phyloP scores from a whole-genome alignment of 768 basidiomycete genomes.

The Lepiota subincarnata region DNA sequence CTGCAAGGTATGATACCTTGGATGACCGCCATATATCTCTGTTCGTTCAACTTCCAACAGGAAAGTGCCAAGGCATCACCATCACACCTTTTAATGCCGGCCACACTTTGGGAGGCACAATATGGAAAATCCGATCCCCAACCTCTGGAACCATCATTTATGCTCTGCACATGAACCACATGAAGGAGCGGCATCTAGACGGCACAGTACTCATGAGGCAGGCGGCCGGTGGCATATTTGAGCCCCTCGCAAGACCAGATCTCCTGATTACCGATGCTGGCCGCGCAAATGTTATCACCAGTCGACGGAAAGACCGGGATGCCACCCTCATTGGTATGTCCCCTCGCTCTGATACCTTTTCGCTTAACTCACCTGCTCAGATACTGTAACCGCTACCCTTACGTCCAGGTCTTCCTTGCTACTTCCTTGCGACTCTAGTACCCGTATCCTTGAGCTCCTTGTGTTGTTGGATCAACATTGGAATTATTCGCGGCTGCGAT shows the following conservation, averaged over 20 bases:
- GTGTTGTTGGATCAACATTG: slow-evolving; percentile 96
- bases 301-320: slow-evolving; percentile 87
- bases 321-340: slow-evolving; percentile 74
- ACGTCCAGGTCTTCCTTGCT: slow-evolving; percentile 77
- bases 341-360: background rate
- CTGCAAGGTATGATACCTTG: slow-evolving; percentile 65
- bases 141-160: slow-evolving; percentile 95
- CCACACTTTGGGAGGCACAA: slow-evolving; percentile 92
- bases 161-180: slow-evolving; percentile 94
- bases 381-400: slow-evolving; percentile 85
- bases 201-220: slow-evolving; percentile 83
- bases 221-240: slow-evolving; percentile 74
- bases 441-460: slow-evolving; percentile 92
- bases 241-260: slow-evolving; percentile 85
- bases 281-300: slow-evolving; percentile 74
- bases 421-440: slow-evolving; percentile 90
- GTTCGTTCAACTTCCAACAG: slow-evolving; percentile 29
- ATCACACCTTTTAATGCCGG: slow-evolving; percentile 95
- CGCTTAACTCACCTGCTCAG: slow-evolving; percentile 34
- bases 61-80: slow-evolving; percentile 88
- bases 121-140: slow-evolving; percentile 99
- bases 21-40: background rate
- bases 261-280: slow-evolving; percentile 92
- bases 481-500: slow-evolving; percentile 80
- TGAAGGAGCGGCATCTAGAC: slow-evolving; percentile 91